phyloP scores from a whole-genome alignment of 148 eudicot genomes.

The Rhododendron ovatum region DNA sequence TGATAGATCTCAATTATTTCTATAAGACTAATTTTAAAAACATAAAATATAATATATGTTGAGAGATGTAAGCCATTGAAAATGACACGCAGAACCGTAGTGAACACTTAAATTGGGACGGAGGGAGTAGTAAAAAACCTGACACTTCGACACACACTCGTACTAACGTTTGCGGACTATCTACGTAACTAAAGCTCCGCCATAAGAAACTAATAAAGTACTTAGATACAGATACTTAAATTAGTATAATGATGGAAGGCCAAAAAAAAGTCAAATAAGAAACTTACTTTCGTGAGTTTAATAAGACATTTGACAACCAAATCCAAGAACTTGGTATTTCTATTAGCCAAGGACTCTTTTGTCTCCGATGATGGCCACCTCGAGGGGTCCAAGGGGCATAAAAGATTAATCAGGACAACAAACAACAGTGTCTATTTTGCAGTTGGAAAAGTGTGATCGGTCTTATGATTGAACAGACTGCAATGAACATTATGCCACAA shows the following conservation, averaged over 20 bases:
- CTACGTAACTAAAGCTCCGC: neutral
- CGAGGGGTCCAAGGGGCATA: conserved; percentile 74
- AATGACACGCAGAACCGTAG: no score
- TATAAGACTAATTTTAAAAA: no score
- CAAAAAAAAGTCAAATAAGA: neutral
- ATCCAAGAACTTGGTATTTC: conserved; percentile 80
- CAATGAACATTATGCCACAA: neutral
- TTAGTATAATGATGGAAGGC: neutral
- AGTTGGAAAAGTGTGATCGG: conserved; percentile 14
- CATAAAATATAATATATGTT: no score
- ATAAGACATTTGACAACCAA: conserved; percentile 46
- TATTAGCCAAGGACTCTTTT: conserved; percentile 54
- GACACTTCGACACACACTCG: no score
- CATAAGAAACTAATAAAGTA: neutral
- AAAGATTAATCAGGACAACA: conserved; percentile 77
- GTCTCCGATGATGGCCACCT: conserved; percentile 90
- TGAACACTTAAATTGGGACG: no score
- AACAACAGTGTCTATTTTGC: conserved; percentile 72
- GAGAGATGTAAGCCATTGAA: no score
- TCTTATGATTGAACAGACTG: neutral
- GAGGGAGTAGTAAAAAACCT: no score
- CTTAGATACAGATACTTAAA: neutral
- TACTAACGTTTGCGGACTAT: no score
- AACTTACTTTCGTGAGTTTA: conserved; percentile 80
- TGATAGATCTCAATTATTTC: no score